Percentiles rank a stretch among this genome's conserved stretches.
Evolutionary conservation across 306 rosid species (phyloP).

Genomic region (Acmispon strigosus): DNA sequence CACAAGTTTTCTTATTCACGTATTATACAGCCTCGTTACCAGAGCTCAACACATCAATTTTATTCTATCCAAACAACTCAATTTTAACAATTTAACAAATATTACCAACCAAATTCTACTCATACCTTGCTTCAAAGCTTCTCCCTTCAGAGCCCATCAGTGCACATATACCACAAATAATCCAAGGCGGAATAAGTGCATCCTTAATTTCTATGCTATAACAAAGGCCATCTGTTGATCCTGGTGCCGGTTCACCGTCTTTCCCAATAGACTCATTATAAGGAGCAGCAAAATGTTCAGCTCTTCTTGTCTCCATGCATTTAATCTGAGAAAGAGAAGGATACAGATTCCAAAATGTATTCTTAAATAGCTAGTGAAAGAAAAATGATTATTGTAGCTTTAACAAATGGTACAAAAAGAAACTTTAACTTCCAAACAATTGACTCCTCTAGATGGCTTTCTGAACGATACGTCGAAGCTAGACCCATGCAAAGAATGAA

Average conservation of each 20-base stretch:
- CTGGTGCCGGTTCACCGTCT: constrained; percentile 36
- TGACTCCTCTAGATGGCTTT: not conserved
- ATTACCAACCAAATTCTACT: constrained; percentile 4
- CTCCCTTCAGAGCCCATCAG: constrained; percentile 60
- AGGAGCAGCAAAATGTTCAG: constrained; percentile 45
- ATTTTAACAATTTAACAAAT: not conserved
- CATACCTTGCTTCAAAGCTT: constrained; percentile 93
- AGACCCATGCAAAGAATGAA: not conserved
- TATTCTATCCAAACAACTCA: not conserved
- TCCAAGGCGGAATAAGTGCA: constrained; percentile 85
- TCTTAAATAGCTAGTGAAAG: not conserved
- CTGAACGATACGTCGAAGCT: not conserved
- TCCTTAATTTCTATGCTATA: constrained; percentile 76
- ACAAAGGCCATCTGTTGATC: constrained; percentile 38
- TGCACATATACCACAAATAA: constrained; percentile 50
- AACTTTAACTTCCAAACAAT: not conserved
- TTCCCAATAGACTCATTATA: constrained; percentile 31
- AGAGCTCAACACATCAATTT: not conserved
- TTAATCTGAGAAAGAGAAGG: constrained; percentile 42
- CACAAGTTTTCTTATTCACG: not conserved
- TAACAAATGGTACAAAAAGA: not conserved
- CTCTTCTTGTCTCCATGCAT: constrained; percentile 69
- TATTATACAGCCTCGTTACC: not conserved
- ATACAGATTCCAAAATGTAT: not conserved
- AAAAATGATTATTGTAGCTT: not conserved